Conservation (phyloP, 2,329 filamentous ascomycete species). For the Pochonia chlamydosporia region DNA sequence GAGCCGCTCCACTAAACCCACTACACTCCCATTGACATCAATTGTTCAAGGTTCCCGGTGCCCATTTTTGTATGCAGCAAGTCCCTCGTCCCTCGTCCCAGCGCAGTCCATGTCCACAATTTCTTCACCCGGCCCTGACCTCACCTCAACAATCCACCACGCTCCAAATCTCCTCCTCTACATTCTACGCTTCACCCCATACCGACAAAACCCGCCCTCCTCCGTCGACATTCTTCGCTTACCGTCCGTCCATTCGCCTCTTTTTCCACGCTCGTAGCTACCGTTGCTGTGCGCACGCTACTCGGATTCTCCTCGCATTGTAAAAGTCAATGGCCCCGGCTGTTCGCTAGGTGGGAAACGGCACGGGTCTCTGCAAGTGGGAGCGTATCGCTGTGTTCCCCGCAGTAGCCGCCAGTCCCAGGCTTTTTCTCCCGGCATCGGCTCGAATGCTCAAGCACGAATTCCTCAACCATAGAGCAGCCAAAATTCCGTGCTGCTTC, state of each 20-base stretch:
- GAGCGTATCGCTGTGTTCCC: slow-evolving; percentile 38
- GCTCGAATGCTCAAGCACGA: slow-evolving; percentile 5
- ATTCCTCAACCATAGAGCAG: not conserved
- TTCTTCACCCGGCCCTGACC: not conserved
- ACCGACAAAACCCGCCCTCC: not conserved
- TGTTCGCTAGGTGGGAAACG: slow-evolving; percentile 46
- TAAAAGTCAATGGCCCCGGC: slow-evolving; percentile 50
- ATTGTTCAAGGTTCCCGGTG: not conserved
- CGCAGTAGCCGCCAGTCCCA: slow-evolving; percentile 43
- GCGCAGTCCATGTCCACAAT: no score
- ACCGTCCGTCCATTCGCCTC: not conserved
- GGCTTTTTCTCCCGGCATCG: slow-evolving; percentile 12
- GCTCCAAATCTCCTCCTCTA: not conserved
- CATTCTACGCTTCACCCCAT: not conserved
- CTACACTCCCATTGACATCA: not conserved
- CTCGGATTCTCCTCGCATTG: slow-evolving; percentile 11
- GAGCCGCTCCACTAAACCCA: not conserved
- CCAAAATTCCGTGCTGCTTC: not conserved
- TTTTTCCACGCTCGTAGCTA: not conserved
- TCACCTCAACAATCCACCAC: slow-evolving; percentile 4
- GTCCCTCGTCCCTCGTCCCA: no score
- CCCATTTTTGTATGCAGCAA: no score
- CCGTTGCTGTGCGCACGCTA: slow-evolving; percentile 4
- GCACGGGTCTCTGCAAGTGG: slow-evolving; percentile 55
- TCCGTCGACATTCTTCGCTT: not conserved